A percentile compares a stretch with the other conserved stretches of the same genome.
phyloP scores from a whole-genome alignment of 2,329 filamentous ascomycete species.

The Leptographium lundbergii region DNA sequence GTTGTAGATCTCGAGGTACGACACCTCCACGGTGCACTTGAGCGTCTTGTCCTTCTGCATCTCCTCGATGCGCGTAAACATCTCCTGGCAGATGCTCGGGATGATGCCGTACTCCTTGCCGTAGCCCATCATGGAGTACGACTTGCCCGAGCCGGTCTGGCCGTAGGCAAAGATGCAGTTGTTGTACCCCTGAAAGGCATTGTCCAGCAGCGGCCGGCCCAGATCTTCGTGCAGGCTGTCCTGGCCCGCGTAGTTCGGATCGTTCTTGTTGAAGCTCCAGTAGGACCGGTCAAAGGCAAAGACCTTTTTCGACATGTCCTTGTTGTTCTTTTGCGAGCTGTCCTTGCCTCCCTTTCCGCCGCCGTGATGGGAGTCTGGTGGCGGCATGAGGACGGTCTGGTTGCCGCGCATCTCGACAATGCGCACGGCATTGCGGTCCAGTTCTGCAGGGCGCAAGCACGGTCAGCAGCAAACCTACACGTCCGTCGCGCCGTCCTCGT shows the following conservation, averaged over 20 bases:
- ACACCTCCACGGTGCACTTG: constrained; percentile 93
- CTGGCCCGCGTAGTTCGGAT: constrained; percentile 81
- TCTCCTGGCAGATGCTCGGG: constrained; percentile 85
- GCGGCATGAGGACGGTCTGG: constrained; percentile 76
- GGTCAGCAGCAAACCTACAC: background rate
- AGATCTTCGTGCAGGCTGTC: constrained; percentile 89
- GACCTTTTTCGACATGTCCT: constrained; percentile 57
- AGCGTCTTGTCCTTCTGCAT: constrained; percentile 71
- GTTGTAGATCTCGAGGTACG: constrained; percentile 99
- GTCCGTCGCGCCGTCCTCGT: background rate
- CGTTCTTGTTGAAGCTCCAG: constrained; percentile 76
- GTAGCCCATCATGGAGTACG: constrained; percentile 95
- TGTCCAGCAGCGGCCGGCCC: constrained; percentile 92
- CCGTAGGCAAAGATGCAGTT: constrained; percentile 99
- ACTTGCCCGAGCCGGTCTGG: constrained; percentile 74
- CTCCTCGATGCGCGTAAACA: constrained; percentile 84
- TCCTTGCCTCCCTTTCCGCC: constrained; percentile 10
- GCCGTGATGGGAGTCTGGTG: constrained; percentile 45
- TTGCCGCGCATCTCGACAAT: constrained; percentile 92
- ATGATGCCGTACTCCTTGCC: constrained; percentile 70
- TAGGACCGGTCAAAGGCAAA: constrained; percentile 98
- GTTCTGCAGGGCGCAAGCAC: constrained; percentile 45
- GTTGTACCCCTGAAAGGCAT: constrained; percentile 99
- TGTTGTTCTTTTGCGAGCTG: constrained; percentile 42
- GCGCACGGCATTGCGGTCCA: constrained; percentile 84